Conservation (phyloP, 2,329 filamentous ascomycete genomes). For the Fusarium ramigenum region DNA sequence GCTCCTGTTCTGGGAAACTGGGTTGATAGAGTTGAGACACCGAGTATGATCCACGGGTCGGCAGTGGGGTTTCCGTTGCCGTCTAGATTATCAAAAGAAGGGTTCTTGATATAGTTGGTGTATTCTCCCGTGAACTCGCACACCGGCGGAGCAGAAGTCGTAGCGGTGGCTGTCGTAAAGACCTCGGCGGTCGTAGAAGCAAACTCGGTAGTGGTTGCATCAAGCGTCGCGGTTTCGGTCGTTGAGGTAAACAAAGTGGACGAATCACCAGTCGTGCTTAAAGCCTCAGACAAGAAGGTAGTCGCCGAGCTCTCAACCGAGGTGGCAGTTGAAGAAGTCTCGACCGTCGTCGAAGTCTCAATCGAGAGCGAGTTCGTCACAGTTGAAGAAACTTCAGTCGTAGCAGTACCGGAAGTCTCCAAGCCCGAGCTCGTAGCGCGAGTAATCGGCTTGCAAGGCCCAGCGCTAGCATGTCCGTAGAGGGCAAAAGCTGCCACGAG, state of each 20-base stretch:
- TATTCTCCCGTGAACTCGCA: not conserved
- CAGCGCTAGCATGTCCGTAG: not conserved
- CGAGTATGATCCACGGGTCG: not conserved
- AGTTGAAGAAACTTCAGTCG: not conserved
- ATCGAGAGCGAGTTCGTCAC: not conserved
- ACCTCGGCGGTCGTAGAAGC: not conserved
- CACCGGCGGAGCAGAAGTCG: not conserved
- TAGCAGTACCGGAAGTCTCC: rapidly evolving
- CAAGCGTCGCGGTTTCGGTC: not conserved
- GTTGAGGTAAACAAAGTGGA: not conserved
- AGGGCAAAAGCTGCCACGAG: not conserved
- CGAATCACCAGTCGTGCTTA: rapidly evolving
- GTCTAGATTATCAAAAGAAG: not conserved
- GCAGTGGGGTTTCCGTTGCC: not conserved
- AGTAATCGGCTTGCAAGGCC: not conserved
- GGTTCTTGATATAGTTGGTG: not conserved
- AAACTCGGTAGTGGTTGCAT: not conserved
- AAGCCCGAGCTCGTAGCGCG: not conserved
- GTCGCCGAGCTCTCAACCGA: not conserved
- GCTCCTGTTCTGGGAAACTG: not conserved
- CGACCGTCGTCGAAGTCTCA: not conserved
- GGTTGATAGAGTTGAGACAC: not conserved
- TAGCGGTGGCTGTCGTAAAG: not conserved
- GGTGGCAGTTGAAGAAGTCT: not conserved
- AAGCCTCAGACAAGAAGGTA: slow-evolving; percentile 40